Percentiles rank a stretch among this genome's conserved stretches.
Evolutionary conservation across 1,139 yeast species (phyloP).

Genomic region (Protomyces arabidopsidicola): DNA sequence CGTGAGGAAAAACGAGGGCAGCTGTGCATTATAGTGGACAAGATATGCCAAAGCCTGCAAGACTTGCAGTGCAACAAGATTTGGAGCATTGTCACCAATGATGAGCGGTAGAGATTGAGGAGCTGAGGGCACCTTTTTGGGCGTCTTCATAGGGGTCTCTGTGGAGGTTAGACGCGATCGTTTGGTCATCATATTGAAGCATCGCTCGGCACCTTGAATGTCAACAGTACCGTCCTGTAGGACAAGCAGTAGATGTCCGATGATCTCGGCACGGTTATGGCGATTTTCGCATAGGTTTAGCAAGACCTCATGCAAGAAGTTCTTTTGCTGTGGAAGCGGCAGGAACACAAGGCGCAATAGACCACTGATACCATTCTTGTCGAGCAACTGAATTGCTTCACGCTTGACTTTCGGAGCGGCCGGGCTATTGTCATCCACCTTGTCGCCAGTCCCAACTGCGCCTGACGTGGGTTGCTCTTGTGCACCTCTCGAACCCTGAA

Average conservation of each 20-base stretch:
- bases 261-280: constrained; percentile 72
- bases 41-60: constrained; percentile 71
- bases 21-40: constrained; percentile 62
- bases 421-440: neutral
- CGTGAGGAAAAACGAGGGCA: constrained; percentile 69
- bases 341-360: constrained; percentile 65
- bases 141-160: constrained; percentile 31
- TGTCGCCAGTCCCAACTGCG: neutral
- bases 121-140: constrained; percentile 4
- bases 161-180: constrained; percentile 35
- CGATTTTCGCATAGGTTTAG: constrained; percentile 68
- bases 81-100: constrained; percentile 56
- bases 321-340: constrained; percentile 66
- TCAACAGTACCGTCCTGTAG: constrained; percentile 68
- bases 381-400: constrained; percentile 50
- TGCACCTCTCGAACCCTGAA: constrained; percentile 10
- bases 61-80: constrained; percentile 69
- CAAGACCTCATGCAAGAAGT: constrained; percentile 60
- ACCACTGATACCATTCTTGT: constrained; percentile 70
- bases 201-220: constrained; percentile 58
- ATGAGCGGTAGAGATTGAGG: constrained; percentile 1
- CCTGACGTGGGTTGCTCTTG: neutral
- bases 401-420: constrained; percentile 4
- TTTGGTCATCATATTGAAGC: constrained; percentile 54
- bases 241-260: constrained; percentile 62